phyloP scores from a whole-genome alignment of 768 basidiomycete species.

The Piloderma croceum region DNA sequence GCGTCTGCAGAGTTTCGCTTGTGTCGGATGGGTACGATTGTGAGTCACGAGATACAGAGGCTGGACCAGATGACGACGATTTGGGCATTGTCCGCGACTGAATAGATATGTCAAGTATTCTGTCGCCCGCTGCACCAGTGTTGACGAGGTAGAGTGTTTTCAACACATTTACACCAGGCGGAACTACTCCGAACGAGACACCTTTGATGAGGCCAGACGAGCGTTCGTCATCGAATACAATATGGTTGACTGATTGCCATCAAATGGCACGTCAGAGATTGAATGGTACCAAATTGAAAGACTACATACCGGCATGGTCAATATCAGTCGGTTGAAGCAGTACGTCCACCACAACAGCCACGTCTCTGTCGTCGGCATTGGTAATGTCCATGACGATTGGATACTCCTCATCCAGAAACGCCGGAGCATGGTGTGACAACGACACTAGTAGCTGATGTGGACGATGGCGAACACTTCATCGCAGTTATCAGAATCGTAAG shows the following conservation, averaged over 20 bases:
- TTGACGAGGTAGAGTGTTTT: constrained; percentile 64
- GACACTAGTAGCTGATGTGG: constrained; percentile 53
- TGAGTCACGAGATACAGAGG: constrained; percentile 8
- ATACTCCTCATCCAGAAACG: constrained; percentile 77
- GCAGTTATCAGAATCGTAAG: constrained; percentile 5
- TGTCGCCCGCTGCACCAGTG: constrained; percentile 59
- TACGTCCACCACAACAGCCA: constrained; percentile 68
- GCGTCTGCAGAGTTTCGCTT: constrained; percentile 62
- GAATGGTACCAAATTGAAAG: not conserved
- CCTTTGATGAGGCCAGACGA: constrained; percentile 74
- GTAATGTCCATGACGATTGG: constrained; percentile 65
- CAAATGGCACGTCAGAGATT: not conserved
- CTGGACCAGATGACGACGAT: constrained; percentile 4
- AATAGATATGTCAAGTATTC: constrained; percentile 77
- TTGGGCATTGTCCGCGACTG: too few species aligned
- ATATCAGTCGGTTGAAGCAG: constrained; percentile 77
- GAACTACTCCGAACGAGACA: constrained; percentile 56
- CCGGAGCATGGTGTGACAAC: constrained; percentile 58
- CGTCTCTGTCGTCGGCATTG: constrained; percentile 64
- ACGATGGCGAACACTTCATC: constrained; percentile 52
- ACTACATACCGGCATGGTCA: constrained; percentile 60
- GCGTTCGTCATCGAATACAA: constrained; percentile 55
- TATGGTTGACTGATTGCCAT: constrained; percentile 46
- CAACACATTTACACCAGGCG: constrained; percentile 48
- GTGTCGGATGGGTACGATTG: constrained; percentile 22